These are phyloP conservation scores for Gynostemma pentaphyllum DNA, from an alignment of 306 rosid species.

Conservation along the genomic window DNA sequence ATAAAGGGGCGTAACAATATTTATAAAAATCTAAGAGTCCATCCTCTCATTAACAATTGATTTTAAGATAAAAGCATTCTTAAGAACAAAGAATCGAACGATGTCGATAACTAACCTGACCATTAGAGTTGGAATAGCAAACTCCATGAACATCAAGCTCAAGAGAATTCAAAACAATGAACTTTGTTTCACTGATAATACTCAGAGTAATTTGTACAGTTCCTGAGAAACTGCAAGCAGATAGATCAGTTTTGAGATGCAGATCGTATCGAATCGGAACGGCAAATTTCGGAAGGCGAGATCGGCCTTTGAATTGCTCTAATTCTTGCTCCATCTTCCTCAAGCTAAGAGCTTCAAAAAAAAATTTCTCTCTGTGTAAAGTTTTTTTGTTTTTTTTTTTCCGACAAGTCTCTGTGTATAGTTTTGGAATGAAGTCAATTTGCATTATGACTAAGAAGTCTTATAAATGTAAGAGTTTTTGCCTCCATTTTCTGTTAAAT, in stretches of 20 bases:
- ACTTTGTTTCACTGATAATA: constrained; percentile 25
- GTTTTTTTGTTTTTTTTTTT: too few relatives aligned
- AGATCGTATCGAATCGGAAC: constrained; percentile 40
- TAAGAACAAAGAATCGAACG: neutral
- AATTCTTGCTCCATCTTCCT: constrained; percentile 27
- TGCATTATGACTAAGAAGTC: too few relatives aligned
- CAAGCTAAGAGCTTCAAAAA: neutral
- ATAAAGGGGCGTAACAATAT: too few relatives aligned
- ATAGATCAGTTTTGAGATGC: constrained; percentile 40
- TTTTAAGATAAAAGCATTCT: too few relatives aligned
- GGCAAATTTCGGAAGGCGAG: constrained; percentile 41
- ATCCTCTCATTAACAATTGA: too few relatives aligned
- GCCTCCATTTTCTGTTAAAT: too few relatives aligned
- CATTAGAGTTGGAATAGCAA: constrained; percentile 26
- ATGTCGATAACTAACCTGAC: constrained; percentile 26
- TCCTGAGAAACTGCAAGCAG: constrained; percentile 37
- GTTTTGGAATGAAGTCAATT: too few relatives aligned
- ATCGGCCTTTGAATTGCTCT: constrained; percentile 46
- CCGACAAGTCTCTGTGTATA: too few relatives aligned
- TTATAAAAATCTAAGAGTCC: too few relatives aligned
- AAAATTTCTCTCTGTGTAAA: neutral
- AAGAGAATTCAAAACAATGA: constrained; percentile 40
- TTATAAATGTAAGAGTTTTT: too few relatives aligned
- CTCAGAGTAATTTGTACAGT: constrained; percentile 21
- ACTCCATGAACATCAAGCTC: constrained; percentile 35